Conservation (phyloP, 768 basidiomycete genomes). For the Boletellus sp. region DNA sequence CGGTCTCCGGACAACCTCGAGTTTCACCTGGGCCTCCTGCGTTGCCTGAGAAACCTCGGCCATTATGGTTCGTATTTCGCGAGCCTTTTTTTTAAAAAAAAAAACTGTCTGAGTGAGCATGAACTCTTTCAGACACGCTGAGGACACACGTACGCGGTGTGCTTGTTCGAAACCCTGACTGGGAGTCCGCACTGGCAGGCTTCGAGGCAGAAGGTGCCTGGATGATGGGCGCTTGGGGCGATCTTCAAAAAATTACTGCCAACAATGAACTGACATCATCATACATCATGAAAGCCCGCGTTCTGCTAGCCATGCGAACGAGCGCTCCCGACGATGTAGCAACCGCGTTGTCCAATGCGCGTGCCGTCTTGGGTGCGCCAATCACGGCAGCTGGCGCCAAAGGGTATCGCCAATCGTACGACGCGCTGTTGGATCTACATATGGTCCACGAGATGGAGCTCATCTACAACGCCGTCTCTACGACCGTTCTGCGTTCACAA, state of each 20-base stretch:
- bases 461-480: constrained; percentile 45
- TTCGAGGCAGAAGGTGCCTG: constrained; percentile 94
- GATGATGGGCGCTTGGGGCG: constrained; percentile 93
- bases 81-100: not conserved
- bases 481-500: constrained; percentile 39
- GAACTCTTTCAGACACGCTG: constrained; percentile 67
- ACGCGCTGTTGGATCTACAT: constrained; percentile 82
- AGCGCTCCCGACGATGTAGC: constrained; percentile 45
- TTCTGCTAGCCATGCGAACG: constrained; percentile 74
- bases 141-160: constrained; percentile 93
- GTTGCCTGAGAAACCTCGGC: constrained; percentile 90
- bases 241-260: constrained; percentile 61
- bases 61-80: constrained; percentile 78
- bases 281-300: constrained; percentile 69
- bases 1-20: constrained; percentile 85
- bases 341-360: constrained; percentile 57
- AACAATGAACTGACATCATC: constrained; percentile 50
- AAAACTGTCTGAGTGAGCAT: constrained; percentile 1
- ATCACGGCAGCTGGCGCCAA: constrained; percentile 77
- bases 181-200: constrained; percentile 71
- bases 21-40: constrained; percentile 83
- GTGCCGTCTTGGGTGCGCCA: constrained; percentile 69
- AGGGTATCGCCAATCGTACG: constrained; percentile 85
- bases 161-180: constrained; percentile 77
- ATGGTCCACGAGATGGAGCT: constrained; percentile 81